These are phyloP conservation scores for Boletus subparvulus DNA, from an alignment of 768 basidiomycete genomes.

Conservation along the genomic window DNA sequence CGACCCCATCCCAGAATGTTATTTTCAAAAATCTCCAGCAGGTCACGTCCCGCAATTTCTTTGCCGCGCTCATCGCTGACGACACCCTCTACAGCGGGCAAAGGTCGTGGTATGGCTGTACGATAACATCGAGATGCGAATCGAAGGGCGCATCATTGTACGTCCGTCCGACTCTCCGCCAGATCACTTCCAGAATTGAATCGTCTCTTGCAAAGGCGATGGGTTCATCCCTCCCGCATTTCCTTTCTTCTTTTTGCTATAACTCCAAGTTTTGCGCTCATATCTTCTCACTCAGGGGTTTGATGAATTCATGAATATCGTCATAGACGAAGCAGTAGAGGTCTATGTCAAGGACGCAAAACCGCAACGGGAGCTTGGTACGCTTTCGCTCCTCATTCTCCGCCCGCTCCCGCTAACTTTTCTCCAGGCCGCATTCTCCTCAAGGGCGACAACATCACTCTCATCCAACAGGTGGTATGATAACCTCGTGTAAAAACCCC, in stretches of 20 bases:
- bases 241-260: background rate
- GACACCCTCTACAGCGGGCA: conserved; percentile 51
- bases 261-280: conserved; percentile 23
- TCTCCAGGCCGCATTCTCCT: conserved; percentile 84
- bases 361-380: conserved; percentile 82
- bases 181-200: conserved; percentile 41
- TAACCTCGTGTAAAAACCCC: conserved; percentile 12
- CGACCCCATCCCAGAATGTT: conserved; percentile 63
- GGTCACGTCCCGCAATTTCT: conserved; percentile 37
- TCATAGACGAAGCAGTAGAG: conserved; percentile 91
- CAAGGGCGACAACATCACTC: conserved; percentile 98
- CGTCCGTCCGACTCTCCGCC: conserved; percentile 38
- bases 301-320: conserved; percentile 99
- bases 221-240: conserved; percentile 14
- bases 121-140: conserved; percentile 94
- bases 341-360: conserved; percentile 89
- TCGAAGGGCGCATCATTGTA: conserved; percentile 95
- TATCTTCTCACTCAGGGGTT: conserved; percentile 66
- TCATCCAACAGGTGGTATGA: conserved; percentile 72
- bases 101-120: conserved; percentile 94
- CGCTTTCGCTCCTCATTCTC: conserved; percentile 23
- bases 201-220: conserved; percentile 38
- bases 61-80: conserved; percentile 11
- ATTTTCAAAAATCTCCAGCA: conserved; percentile 98
- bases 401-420: background rate